These are phyloP conservation scores for Serendipita sp. DNA, from an alignment of 768 basidiomycete species.

Conservation along the genomic window DNA sequence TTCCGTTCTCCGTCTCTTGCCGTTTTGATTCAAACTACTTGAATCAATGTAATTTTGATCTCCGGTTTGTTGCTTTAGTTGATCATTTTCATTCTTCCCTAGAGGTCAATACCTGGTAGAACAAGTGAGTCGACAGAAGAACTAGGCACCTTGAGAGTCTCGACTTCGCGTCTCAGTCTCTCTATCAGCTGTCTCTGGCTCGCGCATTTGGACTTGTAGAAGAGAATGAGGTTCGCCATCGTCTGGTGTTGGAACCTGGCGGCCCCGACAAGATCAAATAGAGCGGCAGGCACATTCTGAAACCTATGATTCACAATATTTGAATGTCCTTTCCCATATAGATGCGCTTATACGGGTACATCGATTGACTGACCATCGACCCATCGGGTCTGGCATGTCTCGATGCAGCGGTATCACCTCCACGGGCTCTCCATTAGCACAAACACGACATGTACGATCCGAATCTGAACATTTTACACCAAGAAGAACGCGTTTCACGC, in stretches of 20 bases:
- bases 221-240: constrained; percentile 49
- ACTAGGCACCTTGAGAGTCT: neutral
- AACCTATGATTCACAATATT: neutral
- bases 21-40: neutral
- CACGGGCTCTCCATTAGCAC: constrained; percentile 38
- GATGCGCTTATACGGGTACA: no score
- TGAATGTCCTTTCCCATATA: neutral
- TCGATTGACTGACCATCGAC: neutral
- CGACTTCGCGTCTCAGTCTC: constrained; percentile 32
- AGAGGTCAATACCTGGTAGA: neutral
- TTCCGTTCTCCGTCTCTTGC: neutral
- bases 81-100: neutral
- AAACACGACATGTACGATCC: constrained; percentile 61
- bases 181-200: constrained; percentile 41
- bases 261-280: neutral
- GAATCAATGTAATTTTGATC: neutral
- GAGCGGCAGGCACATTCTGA: neutral
- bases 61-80: neutral
- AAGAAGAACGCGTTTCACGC: neutral
- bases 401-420: constrained; percentile 58
- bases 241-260: constrained; percentile 64
- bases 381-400: constrained; percentile 34
- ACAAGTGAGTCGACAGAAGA: neutral
- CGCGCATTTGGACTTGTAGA: constrained; percentile 40
- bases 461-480: constrained; percentile 28